Evolutionary conservation across 306 rosid species (phyloP).

Genomic region (Lathyrus sativus): DNA sequence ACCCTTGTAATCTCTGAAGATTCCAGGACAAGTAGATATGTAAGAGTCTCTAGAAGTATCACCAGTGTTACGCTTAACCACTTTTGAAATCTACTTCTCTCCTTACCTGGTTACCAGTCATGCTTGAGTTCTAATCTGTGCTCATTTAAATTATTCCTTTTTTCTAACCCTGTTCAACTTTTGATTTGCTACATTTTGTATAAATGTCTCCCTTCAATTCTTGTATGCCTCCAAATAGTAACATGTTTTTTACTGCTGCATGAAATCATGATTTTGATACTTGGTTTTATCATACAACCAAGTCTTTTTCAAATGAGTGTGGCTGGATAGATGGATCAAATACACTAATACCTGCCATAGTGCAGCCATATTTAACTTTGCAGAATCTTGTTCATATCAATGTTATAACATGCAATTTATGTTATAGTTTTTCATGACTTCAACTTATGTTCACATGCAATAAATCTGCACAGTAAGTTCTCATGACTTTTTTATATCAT

Average conservation of each 20-base stretch:
- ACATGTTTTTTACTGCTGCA: neutral
- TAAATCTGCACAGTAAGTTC: too few relatives aligned
- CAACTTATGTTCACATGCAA: too few relatives aligned
- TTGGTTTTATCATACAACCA: neutral
- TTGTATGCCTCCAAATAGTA: slow-evolving; percentile 5
- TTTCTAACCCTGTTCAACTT: neutral
- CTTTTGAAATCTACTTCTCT: neutral
- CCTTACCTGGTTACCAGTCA: slow-evolving; percentile 1
- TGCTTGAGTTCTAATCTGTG: slow-evolving; percentile 1
- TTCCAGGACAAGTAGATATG: too few relatives aligned
- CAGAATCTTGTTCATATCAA: too few relatives aligned
- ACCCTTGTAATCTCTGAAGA: too few relatives aligned
- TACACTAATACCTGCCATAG: neutral
- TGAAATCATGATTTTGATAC: slow-evolving; percentile 19
- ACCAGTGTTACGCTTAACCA: neutral
- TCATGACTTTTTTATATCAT: too few relatives aligned
- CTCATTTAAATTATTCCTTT: neutral
- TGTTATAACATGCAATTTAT: too few relatives aligned
- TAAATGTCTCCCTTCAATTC: slow-evolving; percentile 9
- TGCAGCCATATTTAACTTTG: neutral
- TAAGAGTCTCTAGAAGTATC: too few relatives aligned
- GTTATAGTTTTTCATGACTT: too few relatives aligned
- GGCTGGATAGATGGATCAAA: neutral
- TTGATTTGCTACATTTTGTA: neutral
- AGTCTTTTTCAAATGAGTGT: neutral